These are phyloP conservation scores for Trametes cubensis DNA, from an alignment of 768 basidiomycete species.

Conservation along the genomic window DNA sequence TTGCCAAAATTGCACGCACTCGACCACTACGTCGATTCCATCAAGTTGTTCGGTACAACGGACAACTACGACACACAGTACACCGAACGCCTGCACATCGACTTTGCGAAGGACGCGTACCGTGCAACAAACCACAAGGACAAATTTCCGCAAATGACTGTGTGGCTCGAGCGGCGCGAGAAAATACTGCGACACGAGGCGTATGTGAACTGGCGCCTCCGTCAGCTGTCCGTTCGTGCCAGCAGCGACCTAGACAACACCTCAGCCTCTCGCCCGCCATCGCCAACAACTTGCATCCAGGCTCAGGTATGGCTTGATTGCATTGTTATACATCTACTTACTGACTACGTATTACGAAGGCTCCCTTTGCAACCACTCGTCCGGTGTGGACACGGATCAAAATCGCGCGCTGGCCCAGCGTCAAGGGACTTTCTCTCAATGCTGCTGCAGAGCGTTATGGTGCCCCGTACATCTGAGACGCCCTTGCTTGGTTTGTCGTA, in stretches of 20 bases:
- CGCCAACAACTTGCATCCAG: too few species aligned
- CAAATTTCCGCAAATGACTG: conserved; percentile 19
- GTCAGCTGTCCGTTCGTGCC: too few species aligned
- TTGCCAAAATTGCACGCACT: conserved; percentile 22
- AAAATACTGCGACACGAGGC: conserved; percentile 33
- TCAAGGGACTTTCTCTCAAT: not conserved
- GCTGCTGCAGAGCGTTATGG: not conserved
- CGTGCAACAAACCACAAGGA: conserved; percentile 30
- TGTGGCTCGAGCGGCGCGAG: conserved; percentile 19
- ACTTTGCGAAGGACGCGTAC: conserved; percentile 31
- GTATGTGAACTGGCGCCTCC: conserved; percentile 30
- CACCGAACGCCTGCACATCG: conserved; percentile 15
- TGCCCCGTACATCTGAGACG: conserved; percentile 5
- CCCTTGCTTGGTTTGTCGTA: conserved; percentile 12
- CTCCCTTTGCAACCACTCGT: too few species aligned
- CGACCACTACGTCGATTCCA: conserved; percentile 12
- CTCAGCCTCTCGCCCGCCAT: too few species aligned
- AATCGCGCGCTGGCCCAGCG: conserved; percentile 4
- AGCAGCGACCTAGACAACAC: too few species aligned
- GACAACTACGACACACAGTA: conserved; percentile 21
- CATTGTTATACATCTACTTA: too few species aligned
- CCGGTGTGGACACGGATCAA: not conserved
- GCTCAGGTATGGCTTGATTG: too few species aligned
- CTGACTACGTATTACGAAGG: too few species aligned
- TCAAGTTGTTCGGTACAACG: conserved; percentile 9